These are phyloP conservation scores for Aquilaria sinensis DNA, from an alignment of 345 rosid species.

Conservation along the genomic window DNA sequence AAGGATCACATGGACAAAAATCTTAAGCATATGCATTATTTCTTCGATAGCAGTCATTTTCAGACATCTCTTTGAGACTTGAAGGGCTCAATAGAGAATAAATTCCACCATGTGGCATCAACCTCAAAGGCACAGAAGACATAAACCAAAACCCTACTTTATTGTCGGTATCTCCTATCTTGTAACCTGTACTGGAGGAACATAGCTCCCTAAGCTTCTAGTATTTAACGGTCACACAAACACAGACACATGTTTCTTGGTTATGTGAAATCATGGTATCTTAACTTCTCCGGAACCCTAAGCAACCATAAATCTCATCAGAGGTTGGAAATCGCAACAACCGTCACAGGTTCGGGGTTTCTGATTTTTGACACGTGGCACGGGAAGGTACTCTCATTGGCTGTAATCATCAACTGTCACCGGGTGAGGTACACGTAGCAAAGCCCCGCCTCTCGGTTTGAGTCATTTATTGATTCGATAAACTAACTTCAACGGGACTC, in stretches of 20 bases:
- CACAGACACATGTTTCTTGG: slow-evolving; percentile 13
- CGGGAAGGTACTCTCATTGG: neutral
- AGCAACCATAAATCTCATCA: neutral
- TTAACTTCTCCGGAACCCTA: slow-evolving; percentile 24
- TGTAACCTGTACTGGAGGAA: too few relatives aligned
- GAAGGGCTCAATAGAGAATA: too few relatives aligned
- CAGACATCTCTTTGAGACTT: too few relatives aligned
- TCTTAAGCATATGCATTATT: too few relatives aligned
- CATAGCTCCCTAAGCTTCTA: neutral
- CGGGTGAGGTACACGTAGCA: neutral
- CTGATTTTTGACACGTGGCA: slow-evolving; percentile 10
- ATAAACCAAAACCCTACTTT: too few relatives aligned
- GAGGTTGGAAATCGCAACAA: neutral
- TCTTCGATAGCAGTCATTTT: too few relatives aligned
- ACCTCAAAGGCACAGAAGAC: too few relatives aligned
- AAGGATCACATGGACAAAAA: too few relatives aligned
- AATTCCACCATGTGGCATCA: too few relatives aligned
- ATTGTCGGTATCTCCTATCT: too few relatives aligned
- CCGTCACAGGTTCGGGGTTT: neutral
- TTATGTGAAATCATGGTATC: slow-evolving; percentile 12
- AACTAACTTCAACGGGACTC: slow-evolving; percentile 5
- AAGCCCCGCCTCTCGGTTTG: neutral
- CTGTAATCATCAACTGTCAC: neutral
- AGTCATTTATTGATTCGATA: neutral
- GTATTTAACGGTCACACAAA: slow-evolving; percentile 5